Percentiles rank a stretch among this genome's conserved stretches.
These are phyloP conservation scores for Zostera marina DNA, from an alignment of 116 monocot genomes.

Conservation along the genomic window DNA sequence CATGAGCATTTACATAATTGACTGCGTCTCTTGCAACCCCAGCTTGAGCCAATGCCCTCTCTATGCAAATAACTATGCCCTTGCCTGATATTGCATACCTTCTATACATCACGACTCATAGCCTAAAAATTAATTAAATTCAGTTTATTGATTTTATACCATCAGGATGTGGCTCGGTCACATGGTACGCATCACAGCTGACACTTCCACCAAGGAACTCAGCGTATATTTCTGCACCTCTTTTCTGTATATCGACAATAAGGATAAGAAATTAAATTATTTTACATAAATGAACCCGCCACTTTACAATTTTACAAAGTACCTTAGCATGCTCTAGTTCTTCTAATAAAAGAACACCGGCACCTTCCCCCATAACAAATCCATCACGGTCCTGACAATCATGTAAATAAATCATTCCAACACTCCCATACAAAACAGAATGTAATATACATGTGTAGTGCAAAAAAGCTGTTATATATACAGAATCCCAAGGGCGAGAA, in stretches of 20 bases:
- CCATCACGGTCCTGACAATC: slow-evolving; percentile 27
- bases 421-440: no score
- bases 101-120: slow-evolving; percentile 33
- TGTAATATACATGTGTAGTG: no score
- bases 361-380: slow-evolving; percentile 45
- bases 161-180: slow-evolving; percentile 45
- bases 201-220: slow-evolving; percentile 49
- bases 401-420: no score
- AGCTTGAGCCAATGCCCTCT: background rate
- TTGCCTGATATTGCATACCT: slow-evolving; percentile 46
- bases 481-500: slow-evolving; percentile 78
- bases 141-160: slow-evolving; percentile 3
- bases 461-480: no score
- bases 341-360: slow-evolving; percentile 40
- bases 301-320: no score
- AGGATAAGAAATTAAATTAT: no score
- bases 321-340: slow-evolving; percentile 36
- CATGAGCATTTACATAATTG: slow-evolving; percentile 76
- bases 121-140: slow-evolving; percentile 43
- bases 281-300: no score
- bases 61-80: background rate
- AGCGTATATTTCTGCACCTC: slow-evolving; percentile 35
- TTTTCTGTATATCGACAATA: slow-evolving; percentile 4
- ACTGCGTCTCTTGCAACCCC: slow-evolving; percentile 20
- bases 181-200: slow-evolving; percentile 50